phyloP scores from a whole-genome alignment of 805 yeast genomes.

The Candida morakotiae region DNA sequence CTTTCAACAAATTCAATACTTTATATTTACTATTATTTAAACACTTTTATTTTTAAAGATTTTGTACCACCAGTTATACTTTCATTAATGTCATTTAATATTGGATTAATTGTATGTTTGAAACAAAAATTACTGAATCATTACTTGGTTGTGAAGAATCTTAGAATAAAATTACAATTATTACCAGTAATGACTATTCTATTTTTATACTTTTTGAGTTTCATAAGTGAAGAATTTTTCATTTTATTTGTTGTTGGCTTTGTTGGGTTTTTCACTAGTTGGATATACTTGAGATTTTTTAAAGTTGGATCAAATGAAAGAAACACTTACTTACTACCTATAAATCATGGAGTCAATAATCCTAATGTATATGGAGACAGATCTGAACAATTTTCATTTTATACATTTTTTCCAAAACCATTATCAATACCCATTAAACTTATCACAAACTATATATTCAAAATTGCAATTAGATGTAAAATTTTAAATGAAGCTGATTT shows the following conservation, averaged over 20 bases:
- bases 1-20: conserved; percentile 32
- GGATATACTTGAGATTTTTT: conserved; percentile 37
- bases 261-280: conserved; percentile 32
- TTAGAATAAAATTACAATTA: conserved; percentile 42
- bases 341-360: background rate
- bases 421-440: conserved; percentile 23
- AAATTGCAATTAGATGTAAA: conserved; percentile 15
- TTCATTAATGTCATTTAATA: conserved; percentile 52
- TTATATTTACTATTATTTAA: conserved; percentile 20
- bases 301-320: conserved; percentile 41
- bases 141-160: conserved; percentile 42
- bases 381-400: conserved; percentile 28
- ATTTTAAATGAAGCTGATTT: conserved; percentile 16
- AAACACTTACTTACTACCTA: conserved; percentile 40
- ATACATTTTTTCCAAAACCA: conserved; percentile 42
- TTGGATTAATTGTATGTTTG: conserved; percentile 59
- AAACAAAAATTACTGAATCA: conserved; percentile 66
- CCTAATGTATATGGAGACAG: conserved; percentile 26
- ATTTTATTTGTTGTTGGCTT: conserved; percentile 19
- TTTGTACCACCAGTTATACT: conserved; percentile 42
- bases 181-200: conserved; percentile 30
- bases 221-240: conserved; percentile 24
- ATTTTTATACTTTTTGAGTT: conserved; percentile 19
- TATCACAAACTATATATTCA: conserved; percentile 17
- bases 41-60: conserved; percentile 12